Conservation (phyloP, 306 rosid genomes). For the apple (Malus domestica) region DNA sequence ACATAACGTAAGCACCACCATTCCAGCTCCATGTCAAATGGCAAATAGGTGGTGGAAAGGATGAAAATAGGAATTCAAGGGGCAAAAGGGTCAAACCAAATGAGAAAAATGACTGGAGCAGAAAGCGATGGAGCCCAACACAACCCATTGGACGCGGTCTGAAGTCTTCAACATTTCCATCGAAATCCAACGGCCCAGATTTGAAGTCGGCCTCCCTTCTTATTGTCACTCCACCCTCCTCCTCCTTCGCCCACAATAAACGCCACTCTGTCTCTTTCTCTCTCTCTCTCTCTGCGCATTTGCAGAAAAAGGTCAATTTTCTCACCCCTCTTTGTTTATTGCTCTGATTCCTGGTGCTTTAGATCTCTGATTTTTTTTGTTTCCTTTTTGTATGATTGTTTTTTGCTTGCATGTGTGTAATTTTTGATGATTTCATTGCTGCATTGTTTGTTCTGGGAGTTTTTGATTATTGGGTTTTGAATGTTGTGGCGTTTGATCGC, state of each 20-base stretch:
- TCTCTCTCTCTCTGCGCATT: slow-evolving; percentile 13
- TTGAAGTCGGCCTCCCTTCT: slow-evolving; percentile 21
- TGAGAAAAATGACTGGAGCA: slow-evolving; percentile 9
- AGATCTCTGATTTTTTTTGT: not conserved
- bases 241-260: not conserved
- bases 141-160: slow-evolving; percentile 27
- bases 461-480: not conserved
- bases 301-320: slow-evolving; percentile 28
- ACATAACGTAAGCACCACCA: no score
- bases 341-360: not conserved
- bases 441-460: not conserved
- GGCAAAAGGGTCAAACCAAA: not conserved
- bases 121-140: slow-evolving; percentile 3
- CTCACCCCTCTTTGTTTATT: not conserved
- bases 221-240: slow-evolving; percentile 1
- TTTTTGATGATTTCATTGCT: slow-evolving; percentile 27
- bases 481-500: not conserved
- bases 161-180: not conserved
- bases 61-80: not conserved
- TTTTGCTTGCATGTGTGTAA: not conserved
- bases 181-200: slow-evolving; percentile 49
- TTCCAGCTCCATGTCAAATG: no score
- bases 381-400: slow-evolving; percentile 22
- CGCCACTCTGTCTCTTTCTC: not conserved
- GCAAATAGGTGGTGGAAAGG: not conserved